Evolutionary conservation across 306 rosid genomes (phyloP).

Genomic region (Medicago lupulina): DNA sequence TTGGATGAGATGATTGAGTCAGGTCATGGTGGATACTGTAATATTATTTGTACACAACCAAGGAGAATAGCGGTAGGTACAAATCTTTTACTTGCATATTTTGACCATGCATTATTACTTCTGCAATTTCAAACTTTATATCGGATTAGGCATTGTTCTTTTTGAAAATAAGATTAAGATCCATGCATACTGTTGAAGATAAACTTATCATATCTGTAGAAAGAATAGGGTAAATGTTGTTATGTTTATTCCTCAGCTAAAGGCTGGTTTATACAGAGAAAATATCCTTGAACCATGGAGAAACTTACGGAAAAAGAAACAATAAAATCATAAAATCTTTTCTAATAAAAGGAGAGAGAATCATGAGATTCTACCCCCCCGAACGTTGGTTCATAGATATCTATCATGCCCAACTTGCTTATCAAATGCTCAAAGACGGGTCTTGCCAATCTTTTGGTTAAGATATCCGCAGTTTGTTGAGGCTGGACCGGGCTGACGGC

Average conservation of each 20-base stretch:
- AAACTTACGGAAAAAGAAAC: background rate
- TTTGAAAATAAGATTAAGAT: constrained; percentile 8
- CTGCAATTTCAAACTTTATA: constrained; percentile 24
- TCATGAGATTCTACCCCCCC: background rate
- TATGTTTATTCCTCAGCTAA: background rate
- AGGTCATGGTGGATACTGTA: constrained; percentile 77
- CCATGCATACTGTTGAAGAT: background rate
- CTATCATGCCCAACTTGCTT: too few relatives aligned
- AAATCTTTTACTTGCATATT: constrained; percentile 39
- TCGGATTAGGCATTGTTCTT: background rate
- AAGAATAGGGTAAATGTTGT: background rate
- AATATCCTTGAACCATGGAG: background rate
- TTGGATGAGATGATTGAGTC: constrained; percentile 92
- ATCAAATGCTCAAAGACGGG: too few relatives aligned
- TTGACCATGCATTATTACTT: constrained; percentile 23
- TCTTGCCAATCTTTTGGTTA: too few relatives aligned
- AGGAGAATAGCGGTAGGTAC: constrained; percentile 92
- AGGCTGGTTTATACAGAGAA: background rate
- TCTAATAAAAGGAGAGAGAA: background rate
- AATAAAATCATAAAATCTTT: background rate
- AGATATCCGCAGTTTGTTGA: too few relatives aligned
- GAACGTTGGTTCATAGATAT: too few relatives aligned
- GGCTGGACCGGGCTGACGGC: too few relatives aligned
- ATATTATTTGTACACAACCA: constrained; percentile 95
- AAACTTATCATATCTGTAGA: background rate